phyloP scores from a whole-genome alignment of 2,329 filamentous ascomycete species.

The Cladophialophora bantiana region DNA sequence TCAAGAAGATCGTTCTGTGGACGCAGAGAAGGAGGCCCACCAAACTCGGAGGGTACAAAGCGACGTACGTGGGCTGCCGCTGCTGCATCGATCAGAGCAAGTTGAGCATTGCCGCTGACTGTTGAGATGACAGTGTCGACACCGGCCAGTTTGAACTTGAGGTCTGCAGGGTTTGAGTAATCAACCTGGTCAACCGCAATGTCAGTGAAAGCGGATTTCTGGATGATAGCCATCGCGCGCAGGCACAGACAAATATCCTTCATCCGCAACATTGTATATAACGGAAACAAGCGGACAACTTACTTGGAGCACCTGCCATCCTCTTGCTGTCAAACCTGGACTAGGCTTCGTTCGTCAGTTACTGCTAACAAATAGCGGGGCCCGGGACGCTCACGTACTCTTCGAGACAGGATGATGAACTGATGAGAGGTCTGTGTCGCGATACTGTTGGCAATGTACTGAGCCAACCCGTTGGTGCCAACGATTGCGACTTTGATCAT shows the following conservation, averaged over 20 bases:
- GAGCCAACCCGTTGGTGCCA: constrained; percentile 66
- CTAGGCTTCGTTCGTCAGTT: constrained; percentile 43
- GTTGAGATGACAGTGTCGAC: constrained; percentile 79
- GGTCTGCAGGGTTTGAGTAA: constrained; percentile 65
- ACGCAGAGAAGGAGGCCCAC: constrained; percentile 66
- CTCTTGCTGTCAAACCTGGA: constrained; percentile 47
- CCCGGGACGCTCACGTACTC: constrained; percentile 26
- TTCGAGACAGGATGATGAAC: constrained; percentile 73
- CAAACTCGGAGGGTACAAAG: constrained; percentile 79
- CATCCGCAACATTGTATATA: neutral
- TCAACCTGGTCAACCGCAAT: constrained; percentile 56
- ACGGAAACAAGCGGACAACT: neutral
- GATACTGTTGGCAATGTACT: constrained; percentile 65
- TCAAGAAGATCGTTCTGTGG: constrained; percentile 67
- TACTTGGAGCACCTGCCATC: constrained; percentile 67
- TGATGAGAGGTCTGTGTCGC: constrained; percentile 68
- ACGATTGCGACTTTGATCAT: constrained; percentile 69
- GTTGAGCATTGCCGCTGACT: constrained; percentile 69
- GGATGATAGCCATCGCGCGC: neutral
- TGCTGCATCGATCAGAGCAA: constrained; percentile 75
- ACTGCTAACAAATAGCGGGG: neutral
- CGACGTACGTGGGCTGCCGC: constrained; percentile 68
- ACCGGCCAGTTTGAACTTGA: constrained; percentile 72
- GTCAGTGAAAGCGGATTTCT: constrained; percentile 5
- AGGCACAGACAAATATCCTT: neutral